Conservation (phyloP, 805 yeast genomes). For the Zygosaccharomyces bailii region DNA sequence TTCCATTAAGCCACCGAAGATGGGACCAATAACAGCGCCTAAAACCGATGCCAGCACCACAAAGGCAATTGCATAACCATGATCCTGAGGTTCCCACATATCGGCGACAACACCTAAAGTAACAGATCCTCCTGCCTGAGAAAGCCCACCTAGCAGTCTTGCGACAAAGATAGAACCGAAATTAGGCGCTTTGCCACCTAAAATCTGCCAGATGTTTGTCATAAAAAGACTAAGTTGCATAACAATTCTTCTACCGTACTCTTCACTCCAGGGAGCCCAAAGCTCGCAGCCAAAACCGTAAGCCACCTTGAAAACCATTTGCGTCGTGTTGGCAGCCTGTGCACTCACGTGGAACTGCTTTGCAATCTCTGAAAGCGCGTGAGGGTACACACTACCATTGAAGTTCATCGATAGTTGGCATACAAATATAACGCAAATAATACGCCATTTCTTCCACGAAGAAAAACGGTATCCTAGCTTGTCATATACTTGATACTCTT, state of each 20-base stretch:
- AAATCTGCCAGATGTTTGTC: slow-evolving; percentile 10
- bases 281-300: slow-evolving; percentile 13
- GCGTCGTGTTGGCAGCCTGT: slow-evolving; percentile 9
- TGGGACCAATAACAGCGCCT: slow-evolving; percentile 10
- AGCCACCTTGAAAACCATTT: slow-evolving; percentile 10
- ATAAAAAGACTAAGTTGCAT: slow-evolving; percentile 10
- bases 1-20: slow-evolving; percentile 11
- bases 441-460: slow-evolving; percentile 8
- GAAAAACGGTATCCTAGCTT: slow-evolving; percentile 9
- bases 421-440: slow-evolving; percentile 7
- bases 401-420: slow-evolving; percentile 11
- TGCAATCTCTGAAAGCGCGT: slow-evolving; percentile 6
- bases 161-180: slow-evolving; percentile 11
- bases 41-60: slow-evolving; percentile 8
- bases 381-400: slow-evolving; percentile 11
- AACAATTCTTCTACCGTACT: slow-evolving; percentile 9
- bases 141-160: slow-evolving; percentile 9
- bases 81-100: slow-evolving; percentile 10
- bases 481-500: slow-evolving; percentile 10
- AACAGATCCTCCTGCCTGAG: slow-evolving; percentile 11
- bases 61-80: slow-evolving; percentile 11
- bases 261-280: slow-evolving; percentile 13
- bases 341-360: slow-evolving; percentile 8
- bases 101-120: slow-evolving; percentile 11
- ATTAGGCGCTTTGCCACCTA: slow-evolving; percentile 11